Conservation (phyloP, 306 rosid genomes). For the Gynostemma pentaphyllum region DNA sequence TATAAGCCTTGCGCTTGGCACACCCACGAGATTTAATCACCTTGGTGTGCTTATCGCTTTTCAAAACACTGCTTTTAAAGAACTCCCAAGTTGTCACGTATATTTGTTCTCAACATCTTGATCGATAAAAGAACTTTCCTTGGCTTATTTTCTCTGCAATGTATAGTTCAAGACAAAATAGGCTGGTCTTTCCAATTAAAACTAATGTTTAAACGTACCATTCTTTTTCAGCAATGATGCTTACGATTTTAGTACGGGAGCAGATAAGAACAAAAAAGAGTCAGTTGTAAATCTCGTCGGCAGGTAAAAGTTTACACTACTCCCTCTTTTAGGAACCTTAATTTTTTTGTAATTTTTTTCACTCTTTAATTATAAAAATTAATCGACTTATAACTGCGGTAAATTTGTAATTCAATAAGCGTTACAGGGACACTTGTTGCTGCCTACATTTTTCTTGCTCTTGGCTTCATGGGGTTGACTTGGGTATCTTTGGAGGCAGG, state of each 20-base stretch:
- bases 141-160: conserved; percentile 4
- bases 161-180: neutral
- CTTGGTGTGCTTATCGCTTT: neutral
- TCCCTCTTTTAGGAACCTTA: neutral
- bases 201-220: no score
- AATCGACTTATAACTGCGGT: neutral
- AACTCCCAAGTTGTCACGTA: no score
- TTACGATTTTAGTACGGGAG: conserved; percentile 87
- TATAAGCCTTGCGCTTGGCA: no score
- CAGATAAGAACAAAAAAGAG: conserved; percentile 70
- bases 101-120: conserved; percentile 1
- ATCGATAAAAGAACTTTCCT: neutral
- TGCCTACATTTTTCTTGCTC: conserved; percentile 49
- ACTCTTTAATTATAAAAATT: neutral
- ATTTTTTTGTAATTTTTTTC: neutral
- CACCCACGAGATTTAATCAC: no score
- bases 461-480: conserved; percentile 62
- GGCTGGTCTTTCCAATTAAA: neutral
- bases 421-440: conserved; percentile 57
- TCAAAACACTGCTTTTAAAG: neutral
- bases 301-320: conserved; percentile 41
- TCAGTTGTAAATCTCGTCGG: conserved; percentile 72
- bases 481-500: conserved; percentile 53
- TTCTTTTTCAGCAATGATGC: conserved; percentile 63
- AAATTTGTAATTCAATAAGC: conserved; percentile 36